A percentile compares a stretch with the other conserved stretches of the same genome.
Conservation (phyloP, 805 yeast genomes). For the Hemisphaericaspora nanyangensis region DNA sequence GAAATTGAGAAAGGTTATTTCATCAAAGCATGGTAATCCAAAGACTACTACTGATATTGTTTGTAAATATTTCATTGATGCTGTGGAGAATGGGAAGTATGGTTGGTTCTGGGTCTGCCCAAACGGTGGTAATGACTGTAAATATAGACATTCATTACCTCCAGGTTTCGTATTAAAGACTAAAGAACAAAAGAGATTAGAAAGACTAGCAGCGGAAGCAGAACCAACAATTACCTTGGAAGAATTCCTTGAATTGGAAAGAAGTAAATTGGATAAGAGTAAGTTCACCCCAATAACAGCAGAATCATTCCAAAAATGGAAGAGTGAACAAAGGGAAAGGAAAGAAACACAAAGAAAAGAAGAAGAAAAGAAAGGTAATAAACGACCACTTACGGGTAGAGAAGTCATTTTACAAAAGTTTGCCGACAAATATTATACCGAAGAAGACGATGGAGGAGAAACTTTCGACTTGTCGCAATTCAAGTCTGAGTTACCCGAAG, state of each 20-base stretch:
- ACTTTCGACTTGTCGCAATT: conserved; percentile 57
- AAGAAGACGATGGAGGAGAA: conserved; percentile 49
- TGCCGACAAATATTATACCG: conserved; percentile 51
- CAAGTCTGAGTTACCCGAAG: conserved; percentile 52
- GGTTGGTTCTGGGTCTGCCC: conserved; percentile 99
- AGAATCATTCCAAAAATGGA: conserved; percentile 81
- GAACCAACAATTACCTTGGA: conserved; percentile 92
- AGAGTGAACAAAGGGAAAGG: conserved; percentile 59
- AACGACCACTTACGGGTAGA: conserved; percentile 58
- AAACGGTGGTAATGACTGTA: conserved; percentile 87
- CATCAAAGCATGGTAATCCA: conserved; percentile 92
- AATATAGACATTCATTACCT: conserved; percentile 92
- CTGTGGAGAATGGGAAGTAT: conserved; percentile 94
- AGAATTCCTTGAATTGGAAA: conserved; percentile 92
- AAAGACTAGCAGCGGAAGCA: conserved; percentile 75
- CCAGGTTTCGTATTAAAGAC: conserved; percentile 96
- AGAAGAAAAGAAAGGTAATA: conserved; percentile 33
- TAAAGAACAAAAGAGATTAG: conserved; percentile 89
- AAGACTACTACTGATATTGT: conserved; percentile 92
- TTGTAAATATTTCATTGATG: conserved; percentile 91
- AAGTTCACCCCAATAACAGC: conserved; percentile 83
- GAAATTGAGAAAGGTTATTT: conserved; percentile 79
- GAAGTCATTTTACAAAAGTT: conserved; percentile 63
- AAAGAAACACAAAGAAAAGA: conserved; percentile 40
- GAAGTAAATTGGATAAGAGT: conserved; percentile 72